phyloP scores from a whole-genome alignment of 2,329 filamentous ascomycete genomes.

The Neonectria punicea region DNA sequence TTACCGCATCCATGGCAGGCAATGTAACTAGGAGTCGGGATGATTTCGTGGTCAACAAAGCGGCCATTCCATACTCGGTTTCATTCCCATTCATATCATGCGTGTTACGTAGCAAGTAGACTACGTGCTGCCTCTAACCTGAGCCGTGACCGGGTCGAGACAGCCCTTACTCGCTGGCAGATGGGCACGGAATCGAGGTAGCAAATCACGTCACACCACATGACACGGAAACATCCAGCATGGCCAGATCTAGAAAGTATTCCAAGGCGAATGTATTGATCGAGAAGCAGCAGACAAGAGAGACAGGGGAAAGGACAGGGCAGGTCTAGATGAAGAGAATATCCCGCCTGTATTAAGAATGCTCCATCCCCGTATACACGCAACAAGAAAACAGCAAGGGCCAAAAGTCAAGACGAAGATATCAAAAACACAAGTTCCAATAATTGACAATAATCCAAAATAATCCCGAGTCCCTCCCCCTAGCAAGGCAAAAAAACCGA shows the following conservation, averaged over 20 bases:
- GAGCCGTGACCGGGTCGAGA: not conserved
- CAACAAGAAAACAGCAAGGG: constrained; percentile 26
- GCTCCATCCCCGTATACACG: constrained; percentile 38
- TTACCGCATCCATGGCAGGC: not conserved
- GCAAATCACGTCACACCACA: not conserved
- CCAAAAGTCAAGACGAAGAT: constrained; percentile 18
- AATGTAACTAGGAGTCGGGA: no score
- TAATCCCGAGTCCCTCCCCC: constrained; percentile 14
- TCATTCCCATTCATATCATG: no score
- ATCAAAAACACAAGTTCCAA: not conserved
- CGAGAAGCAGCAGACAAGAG: not conserved
- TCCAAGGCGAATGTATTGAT: not conserved
- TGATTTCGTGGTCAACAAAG: not conserved
- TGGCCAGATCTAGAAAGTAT: not conserved
- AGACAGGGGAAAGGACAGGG: not conserved
- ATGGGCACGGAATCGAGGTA: not conserved
- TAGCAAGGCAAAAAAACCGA: constrained; percentile 1
- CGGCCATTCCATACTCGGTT: not conserved
- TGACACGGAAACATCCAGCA: not conserved
- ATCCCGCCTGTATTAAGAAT: constrained; percentile 46
- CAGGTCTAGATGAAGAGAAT: constrained; percentile 34
- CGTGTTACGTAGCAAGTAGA: not conserved
- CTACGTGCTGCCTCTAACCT: not conserved
- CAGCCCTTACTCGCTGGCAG: no score
- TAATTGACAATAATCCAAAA: constrained; percentile 19